Percentiles rank a stretch among this genome's conserved stretches.
Evolutionary conservation across 495 filamentous ascomycete species (phyloP).

Genomic region (Astrothelium subdiscretum): DNA sequence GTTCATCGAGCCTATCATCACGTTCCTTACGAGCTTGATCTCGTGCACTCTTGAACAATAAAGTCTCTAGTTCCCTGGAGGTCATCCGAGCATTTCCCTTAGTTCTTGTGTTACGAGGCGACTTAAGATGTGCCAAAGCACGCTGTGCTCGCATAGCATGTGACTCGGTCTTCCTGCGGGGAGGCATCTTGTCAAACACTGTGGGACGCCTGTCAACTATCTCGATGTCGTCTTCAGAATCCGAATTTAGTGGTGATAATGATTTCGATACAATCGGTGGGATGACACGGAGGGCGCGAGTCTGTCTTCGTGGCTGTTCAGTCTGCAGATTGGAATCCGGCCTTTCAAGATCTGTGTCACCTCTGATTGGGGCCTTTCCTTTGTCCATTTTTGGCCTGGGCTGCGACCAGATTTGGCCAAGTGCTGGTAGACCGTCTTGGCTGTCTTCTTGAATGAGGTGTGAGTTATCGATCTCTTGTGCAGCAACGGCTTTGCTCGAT

Average conservation of each 20-base stretch:
- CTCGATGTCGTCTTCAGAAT: conserved; percentile 59
- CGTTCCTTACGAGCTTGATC: conserved; percentile 70
- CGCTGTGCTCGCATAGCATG: conserved; percentile 55
- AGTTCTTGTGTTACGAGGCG: conserved; percentile 41
- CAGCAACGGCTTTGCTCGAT: background rate
- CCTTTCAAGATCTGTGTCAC: conserved; percentile 3
- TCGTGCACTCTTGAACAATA: conserved; percentile 55
- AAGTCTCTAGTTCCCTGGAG: conserved; percentile 53
- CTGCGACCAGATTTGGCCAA: conserved; percentile 9
- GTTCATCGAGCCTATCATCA: conserved; percentile 63
- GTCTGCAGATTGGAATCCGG: conserved; percentile 24
- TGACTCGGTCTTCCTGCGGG: conserved; percentile 46
- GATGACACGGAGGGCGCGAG: background rate
- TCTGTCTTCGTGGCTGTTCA: conserved; percentile 24
- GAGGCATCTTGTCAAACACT: conserved; percentile 59
- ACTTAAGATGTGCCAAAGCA: conserved; percentile 63
- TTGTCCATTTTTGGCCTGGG: conserved; percentile 34
- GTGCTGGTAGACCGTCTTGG: conserved; percentile 7
- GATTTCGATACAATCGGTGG: background rate
- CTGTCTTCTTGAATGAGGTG: conserved; percentile 1
- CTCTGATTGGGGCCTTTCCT: conserved; percentile 26
- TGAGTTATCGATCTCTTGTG: background rate
- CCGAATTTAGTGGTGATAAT: conserved; percentile 21
- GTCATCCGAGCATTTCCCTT: conserved; percentile 45
- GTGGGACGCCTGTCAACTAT: conserved; percentile 41